Base-by-base conservation (phyloP, 495 filamentous ascomycete genomes). In the Penicillium cinerascens region DNA sequence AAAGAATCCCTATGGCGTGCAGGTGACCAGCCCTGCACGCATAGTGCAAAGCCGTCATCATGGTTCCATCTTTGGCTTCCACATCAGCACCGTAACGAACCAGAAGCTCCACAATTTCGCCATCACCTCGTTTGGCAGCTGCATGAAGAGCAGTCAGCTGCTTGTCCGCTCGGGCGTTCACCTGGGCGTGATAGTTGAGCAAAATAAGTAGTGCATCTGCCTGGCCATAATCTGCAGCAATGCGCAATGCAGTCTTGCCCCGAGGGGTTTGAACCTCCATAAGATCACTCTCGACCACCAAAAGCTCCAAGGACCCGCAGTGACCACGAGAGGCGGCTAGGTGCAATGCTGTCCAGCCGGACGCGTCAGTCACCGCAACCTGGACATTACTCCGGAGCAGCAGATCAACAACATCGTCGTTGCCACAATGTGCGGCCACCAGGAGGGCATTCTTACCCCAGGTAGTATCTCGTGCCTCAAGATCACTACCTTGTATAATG, bases 371-470 rank as follows among this genome's bases (percentile, higher is more conserved):
- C 0, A 63, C 55, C 40, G 73, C 60, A 1, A 74, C 44, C 40
- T 60, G 54, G n/a, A 73, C 76, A 38, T 66, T 62, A 22, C 61
- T 61, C 18, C 64, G 61, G 15, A 79, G 64, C 15, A 79, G 52
- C 9, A 76, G 42, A 15, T 60, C 68, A 5, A 77, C 73, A 17
- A 78, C 60, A 23, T 66, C 68, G 11, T 69, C 67, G 43, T 73
- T 73, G 15, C 73, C 76, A 58, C 74, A 76, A 47, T 78, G 74
- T n/a, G 72, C 55, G 41, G 75, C 75, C 35, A 79, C 74, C 3
- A 70, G 61, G 9, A 78, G 67, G 6, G 75, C 70, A 29, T 67
- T 79, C 22, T 72, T 55, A 13, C 66, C 60, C 8, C 73, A 71
- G 21, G 52, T 33, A 7, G 53, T 41, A 50, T 79, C 71, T 8